Conservation (phyloP, 1,284 basidiomycete genomes). For the Tylopilus sp. region DNA sequence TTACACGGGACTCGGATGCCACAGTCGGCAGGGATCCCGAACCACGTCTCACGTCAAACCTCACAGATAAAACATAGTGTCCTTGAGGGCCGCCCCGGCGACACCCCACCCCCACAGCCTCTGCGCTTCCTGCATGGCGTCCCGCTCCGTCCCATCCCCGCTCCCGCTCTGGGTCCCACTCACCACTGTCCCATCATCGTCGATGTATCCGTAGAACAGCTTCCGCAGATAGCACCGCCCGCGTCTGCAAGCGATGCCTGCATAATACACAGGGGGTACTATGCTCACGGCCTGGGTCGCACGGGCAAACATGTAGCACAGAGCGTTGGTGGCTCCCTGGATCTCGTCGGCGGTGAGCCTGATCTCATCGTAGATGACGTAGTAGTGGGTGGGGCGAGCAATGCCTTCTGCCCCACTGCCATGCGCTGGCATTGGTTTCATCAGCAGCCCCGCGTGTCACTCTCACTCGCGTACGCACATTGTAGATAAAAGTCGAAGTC, state of each 20-base stretch:
- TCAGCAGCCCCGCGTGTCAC: neutral
- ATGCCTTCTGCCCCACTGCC: neutral
- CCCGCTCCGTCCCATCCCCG: neutral
- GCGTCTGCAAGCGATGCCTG: neutral
- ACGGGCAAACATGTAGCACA: neutral
- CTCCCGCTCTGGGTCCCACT: neutral
- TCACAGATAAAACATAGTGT: slow-evolving; percentile 5
- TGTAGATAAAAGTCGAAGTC: slow-evolving; percentile 4
- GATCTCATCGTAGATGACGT: neutral
- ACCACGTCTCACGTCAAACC: neutral
- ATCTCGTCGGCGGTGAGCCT: neutral
- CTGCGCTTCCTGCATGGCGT: neutral
- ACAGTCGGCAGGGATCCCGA: neutral
- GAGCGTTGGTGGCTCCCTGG: neutral
- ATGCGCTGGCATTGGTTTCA: neutral
- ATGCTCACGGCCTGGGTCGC: neutral
- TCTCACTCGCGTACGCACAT: neutral
- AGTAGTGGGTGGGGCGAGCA: neutral
- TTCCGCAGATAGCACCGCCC: slow-evolving; percentile 1
- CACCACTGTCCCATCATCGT: neutral
- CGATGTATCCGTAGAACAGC: neutral
- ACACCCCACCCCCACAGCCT: slow-evolving; percentile 3
- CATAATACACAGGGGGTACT: neutral
- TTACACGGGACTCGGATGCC: neutral
- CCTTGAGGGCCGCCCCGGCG: neutral